Conservation (phyloP, 371 early-diverging fungal species). For the Apophysomyces ossiformis region DNA sequence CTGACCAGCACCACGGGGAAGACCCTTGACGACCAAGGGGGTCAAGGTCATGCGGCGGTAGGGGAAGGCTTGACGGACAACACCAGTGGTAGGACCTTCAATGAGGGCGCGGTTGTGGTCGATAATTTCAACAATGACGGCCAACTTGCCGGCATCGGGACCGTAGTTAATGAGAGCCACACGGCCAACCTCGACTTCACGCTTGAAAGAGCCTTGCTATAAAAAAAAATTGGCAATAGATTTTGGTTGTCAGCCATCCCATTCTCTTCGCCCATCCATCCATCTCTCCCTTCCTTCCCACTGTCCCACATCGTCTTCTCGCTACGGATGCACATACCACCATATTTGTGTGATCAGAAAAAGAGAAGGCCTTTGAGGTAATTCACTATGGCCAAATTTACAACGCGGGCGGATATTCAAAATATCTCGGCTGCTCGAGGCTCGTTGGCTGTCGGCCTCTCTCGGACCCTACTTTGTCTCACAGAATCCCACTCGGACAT, state of each 20-base stretch:
- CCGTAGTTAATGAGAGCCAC: constrained; percentile 96
- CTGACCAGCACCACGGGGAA: constrained; percentile 88
- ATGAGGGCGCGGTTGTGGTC: constrained; percentile 98
- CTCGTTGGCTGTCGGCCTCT: too few species aligned
- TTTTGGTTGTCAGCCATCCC: constrained; percentile 5
- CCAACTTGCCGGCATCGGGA: constrained; percentile 92
- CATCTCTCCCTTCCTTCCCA: constrained; percentile 1
- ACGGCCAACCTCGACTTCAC: constrained; percentile 98
- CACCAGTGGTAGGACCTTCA: constrained; percentile 97
- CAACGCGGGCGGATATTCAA: constrained; percentile 4
- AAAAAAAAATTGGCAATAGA: constrained; percentile 11
- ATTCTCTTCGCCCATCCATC: constrained; percentile 16
- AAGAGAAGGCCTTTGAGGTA: constrained; percentile 9
- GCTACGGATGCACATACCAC: constrained; percentile 9
- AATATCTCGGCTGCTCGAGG: background rate
- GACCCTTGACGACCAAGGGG: constrained; percentile 77
- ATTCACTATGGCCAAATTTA: constrained; percentile 8
- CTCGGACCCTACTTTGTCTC: background rate
- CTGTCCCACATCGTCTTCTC: background rate
- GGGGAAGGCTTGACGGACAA: constrained; percentile 84
- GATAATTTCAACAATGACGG: constrained; percentile 97
- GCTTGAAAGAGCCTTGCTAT: constrained; percentile 76
- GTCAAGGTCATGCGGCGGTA: constrained; percentile 92
- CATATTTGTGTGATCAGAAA: constrained; percentile 11
- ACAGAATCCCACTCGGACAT: background rate